A percentile compares a stretch with the other conserved stretches of the same genome.
These are phyloP conservation scores for Saccharum spontaneum DNA, from an alignment of 176 grass and related monocot species.

Conservation along the genomic window DNA sequence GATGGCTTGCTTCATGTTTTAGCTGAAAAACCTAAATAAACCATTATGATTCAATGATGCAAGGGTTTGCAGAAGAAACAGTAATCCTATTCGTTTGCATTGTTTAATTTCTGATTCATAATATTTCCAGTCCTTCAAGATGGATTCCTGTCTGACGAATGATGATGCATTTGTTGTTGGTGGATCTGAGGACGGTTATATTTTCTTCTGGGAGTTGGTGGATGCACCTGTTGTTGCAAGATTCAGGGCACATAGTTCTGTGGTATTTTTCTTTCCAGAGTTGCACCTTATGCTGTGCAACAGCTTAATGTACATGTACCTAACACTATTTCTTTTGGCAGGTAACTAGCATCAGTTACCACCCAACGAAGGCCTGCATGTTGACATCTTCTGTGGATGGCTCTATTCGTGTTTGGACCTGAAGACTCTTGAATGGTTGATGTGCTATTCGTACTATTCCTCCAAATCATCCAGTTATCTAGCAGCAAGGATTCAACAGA, in stretches of 20 bases:
- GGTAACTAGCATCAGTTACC: conserved; percentile 91
- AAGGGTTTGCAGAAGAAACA: neutral
- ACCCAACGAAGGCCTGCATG: conserved; percentile 85
- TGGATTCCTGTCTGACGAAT: conserved; percentile 96
- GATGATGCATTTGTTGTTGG: conserved; percentile 85
- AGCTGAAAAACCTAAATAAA: neutral
- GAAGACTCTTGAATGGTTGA: neutral
- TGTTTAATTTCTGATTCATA: neutral
- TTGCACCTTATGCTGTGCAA: neutral
- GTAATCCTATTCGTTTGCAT: neutral
- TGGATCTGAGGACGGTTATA: conserved; percentile 83
- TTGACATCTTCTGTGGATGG: conserved; percentile 92
- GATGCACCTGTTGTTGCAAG: conserved; percentile 76
- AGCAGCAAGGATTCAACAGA: neutral
- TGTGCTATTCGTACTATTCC: neutral
- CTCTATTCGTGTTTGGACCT: conserved; percentile 77
- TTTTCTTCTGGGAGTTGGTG: conserved; percentile 95
- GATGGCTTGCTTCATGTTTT: neutral
- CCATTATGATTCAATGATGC: neutral
- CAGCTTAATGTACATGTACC: neutral
- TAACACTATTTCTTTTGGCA: conserved; percentile 32
- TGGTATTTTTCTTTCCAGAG: conserved; percentile 58
- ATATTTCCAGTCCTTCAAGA: conserved; percentile 76
- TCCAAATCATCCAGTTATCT: conserved; percentile 16
- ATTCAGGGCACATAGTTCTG: conserved; percentile 86